Percentiles rank a stretch among this genome's conserved stretches.
These are phyloP conservation scores for Aspergillus eucalypticola DNA, from an alignment of 2,329 filamentous ascomycete species.

Conservation along the genomic window DNA sequence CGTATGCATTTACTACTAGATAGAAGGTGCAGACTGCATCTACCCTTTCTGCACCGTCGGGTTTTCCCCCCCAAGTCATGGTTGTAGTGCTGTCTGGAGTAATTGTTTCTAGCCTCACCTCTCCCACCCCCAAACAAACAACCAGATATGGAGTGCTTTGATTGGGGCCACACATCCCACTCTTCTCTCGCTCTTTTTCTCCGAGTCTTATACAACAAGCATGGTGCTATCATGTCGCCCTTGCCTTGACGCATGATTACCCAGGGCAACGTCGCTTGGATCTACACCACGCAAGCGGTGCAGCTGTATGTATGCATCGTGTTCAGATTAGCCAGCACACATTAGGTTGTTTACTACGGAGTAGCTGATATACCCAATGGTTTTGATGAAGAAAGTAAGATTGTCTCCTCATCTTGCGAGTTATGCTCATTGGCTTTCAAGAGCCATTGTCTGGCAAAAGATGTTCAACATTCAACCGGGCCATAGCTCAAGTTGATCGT, in stretches of 20 bases:
- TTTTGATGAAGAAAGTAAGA: no score
- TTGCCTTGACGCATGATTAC: not conserved
- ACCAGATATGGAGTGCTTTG: not conserved
- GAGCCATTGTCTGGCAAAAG: not conserved
- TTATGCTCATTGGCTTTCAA: not conserved
- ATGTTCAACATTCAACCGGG: not conserved
- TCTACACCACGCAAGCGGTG: not conserved
- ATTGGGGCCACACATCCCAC: not conserved
- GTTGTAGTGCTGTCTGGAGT: not conserved
- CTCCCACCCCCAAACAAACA: not conserved
- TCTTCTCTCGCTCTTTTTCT: not conserved
- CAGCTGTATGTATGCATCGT: conserved; percentile 1
- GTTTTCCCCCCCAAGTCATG: not conserved
- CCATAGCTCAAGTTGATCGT: not conserved
- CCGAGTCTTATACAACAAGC: not conserved
- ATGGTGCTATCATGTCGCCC: not conserved
- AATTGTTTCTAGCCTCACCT: not conserved
- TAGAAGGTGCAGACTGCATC: not conserved
- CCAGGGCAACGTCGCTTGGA: not conserved
- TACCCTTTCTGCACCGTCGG: not conserved
- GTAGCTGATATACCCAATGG: not conserved
- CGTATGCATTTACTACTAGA: not conserved
- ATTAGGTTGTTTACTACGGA: not conserved
- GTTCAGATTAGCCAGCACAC: not conserved
- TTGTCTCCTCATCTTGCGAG: no score